Conservation (phyloP, 1,284 basidiomycete genomes). For the Ganoderma multipileum region DNA sequence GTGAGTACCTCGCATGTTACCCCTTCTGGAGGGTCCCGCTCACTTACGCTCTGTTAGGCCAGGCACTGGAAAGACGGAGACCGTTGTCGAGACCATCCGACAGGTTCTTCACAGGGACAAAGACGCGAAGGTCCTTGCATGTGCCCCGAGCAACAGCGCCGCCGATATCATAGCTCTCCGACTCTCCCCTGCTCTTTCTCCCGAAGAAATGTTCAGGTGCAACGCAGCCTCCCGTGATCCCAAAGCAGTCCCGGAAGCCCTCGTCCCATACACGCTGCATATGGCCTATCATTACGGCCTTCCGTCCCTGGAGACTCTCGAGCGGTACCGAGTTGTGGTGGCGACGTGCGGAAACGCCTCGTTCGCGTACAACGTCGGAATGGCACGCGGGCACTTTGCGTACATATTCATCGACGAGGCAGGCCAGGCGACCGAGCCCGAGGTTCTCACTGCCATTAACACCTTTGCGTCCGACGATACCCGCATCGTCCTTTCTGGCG, state of each 20-base stretch:
- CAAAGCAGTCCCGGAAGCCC: conserved; percentile 49
- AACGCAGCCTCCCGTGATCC: conserved; percentile 66
- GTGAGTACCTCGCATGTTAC: conserved; percentile 47
- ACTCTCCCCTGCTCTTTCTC: conserved; percentile 44
- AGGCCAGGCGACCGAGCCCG: conserved; percentile 67
- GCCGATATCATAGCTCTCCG: conserved; percentile 66
- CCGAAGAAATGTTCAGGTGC: conserved; percentile 60
- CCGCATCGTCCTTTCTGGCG: conserved; percentile 61
- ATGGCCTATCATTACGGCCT: conserved; percentile 52
- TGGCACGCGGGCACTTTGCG: conserved; percentile 61
- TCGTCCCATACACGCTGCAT: conserved; percentile 50
- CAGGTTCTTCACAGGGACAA: conserved; percentile 57
- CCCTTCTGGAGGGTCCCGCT: background rate
- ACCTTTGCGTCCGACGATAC: conserved; percentile 48
- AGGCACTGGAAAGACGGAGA: conserved; percentile 75
- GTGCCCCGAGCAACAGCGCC: conserved; percentile 69
- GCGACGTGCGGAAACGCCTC: conserved; percentile 68
- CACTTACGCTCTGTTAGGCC: conserved; percentile 46
- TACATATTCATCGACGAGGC: conserved; percentile 74
- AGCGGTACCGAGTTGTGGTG: conserved; percentile 61
- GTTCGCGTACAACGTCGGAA: conserved; percentile 60
- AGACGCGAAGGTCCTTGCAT: conserved; percentile 60
- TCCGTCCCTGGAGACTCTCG: conserved; percentile 49
- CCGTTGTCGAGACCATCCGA: conserved; percentile 67
- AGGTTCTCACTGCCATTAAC: conserved; percentile 60